A percentile compares a stretch with the other conserved stretches of the same genome.
Evolutionary conservation across 1,139 yeast genomes (phyloP).

Genomic region (Blastobotrys persicus): DNA sequence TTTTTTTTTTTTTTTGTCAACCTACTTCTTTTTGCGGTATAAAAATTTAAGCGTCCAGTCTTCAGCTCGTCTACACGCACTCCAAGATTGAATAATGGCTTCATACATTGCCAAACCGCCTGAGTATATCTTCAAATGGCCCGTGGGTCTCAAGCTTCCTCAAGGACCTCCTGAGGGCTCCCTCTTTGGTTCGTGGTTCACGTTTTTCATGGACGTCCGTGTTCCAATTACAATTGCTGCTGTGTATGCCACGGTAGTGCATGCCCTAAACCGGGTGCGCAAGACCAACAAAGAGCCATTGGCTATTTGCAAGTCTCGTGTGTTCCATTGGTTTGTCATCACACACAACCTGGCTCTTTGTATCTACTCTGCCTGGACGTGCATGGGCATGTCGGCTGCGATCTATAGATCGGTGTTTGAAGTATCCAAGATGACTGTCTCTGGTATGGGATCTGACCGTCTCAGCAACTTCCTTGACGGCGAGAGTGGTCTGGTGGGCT

Average conservation of each 20-base stretch:
- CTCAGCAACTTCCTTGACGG: conserved; percentile 36
- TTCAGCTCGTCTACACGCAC: neutral
- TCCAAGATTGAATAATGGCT: neutral
- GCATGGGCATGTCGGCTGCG: conserved; percentile 60
- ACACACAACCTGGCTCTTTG: conserved; percentile 64
- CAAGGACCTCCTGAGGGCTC: conserved; percentile 29
- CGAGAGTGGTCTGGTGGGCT: conserved; percentile 21
- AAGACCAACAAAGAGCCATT: conserved; percentile 54
- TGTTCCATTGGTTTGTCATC: conserved; percentile 57
- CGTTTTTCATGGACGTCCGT: conserved; percentile 39
- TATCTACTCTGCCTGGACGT: conserved; percentile 69
- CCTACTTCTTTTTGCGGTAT: neutral
- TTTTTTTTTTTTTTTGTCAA: conserved; percentile 6
- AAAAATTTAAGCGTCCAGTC: neutral
- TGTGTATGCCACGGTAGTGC: conserved; percentile 59
- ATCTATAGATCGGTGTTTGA: conserved; percentile 40
- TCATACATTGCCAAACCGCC: conserved; percentile 33
- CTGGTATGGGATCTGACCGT: conserved; percentile 17
- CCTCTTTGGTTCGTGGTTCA: conserved; percentile 34
- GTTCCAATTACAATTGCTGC: conserved; percentile 61
- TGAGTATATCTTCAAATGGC: conserved; percentile 29
- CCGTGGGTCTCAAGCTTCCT: conserved; percentile 33
- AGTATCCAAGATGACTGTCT: conserved; percentile 22
- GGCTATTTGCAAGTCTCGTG: conserved; percentile 45
- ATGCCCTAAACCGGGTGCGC: conserved; percentile 48